Conservation (phyloP, 805 yeast genomes). For the Naumovozyma baii region DNA sequence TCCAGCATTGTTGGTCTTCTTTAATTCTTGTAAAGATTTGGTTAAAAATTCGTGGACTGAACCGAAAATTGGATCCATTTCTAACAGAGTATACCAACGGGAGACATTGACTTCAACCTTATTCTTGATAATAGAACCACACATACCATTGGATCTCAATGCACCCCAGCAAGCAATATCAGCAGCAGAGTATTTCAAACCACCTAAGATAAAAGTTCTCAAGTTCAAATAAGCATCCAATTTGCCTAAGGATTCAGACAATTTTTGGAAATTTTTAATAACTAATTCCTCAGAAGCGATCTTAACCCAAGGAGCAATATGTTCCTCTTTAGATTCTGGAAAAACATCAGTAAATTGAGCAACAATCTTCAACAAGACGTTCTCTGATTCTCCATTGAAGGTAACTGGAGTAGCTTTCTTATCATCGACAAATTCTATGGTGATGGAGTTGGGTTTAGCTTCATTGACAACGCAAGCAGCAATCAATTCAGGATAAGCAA, state of each 20-base stretch:
- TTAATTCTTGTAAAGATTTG: constrained; percentile 61
- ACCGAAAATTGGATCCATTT: constrained; percentile 58
- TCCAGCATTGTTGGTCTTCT: constrained; percentile 58
- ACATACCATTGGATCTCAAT: constrained; percentile 83
- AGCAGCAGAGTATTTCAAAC: constrained; percentile 53
- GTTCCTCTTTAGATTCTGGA: constrained; percentile 20
- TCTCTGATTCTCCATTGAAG: constrained; percentile 38
- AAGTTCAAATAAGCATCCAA: constrained; percentile 77
- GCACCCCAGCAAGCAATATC: constrained; percentile 92
- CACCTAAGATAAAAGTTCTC: constrained; percentile 67
- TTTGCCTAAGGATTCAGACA: constrained; percentile 66
- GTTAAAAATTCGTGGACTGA: constrained; percentile 56
- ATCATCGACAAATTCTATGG: constrained; percentile 62
- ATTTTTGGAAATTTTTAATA: constrained; percentile 80
- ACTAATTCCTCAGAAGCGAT: constrained; percentile 60
- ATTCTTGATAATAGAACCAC: constrained; percentile 82
- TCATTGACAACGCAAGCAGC: constrained; percentile 69
- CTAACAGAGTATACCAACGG: constrained; percentile 84
- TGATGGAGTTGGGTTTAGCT: constrained; percentile 40
- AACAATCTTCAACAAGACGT: constrained; percentile 42
- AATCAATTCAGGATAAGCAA: constrained; percentile 69
- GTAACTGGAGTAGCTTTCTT: constrained; percentile 47
- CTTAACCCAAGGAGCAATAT: constrained; percentile 53
- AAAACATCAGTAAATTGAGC: constrained; percentile 42
- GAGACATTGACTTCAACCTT: constrained; percentile 77